Evolutionary conservation across 148 eudicot genomes (phyloP).

Genomic region (Tetragonia tetragonoides): DNA sequence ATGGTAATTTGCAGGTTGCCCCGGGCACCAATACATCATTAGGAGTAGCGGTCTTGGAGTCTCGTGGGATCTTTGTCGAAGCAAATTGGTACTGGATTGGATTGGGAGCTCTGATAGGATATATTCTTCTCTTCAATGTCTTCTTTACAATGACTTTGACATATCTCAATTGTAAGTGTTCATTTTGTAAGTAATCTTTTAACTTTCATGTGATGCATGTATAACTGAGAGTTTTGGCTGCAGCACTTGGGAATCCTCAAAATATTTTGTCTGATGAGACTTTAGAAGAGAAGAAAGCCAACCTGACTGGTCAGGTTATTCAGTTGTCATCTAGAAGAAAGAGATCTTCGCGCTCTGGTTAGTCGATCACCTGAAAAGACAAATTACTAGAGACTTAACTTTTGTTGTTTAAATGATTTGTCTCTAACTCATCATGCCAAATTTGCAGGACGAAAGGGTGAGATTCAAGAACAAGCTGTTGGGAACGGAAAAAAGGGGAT

Average conservation of each 20-base stretch:
- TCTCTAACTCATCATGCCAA: neutral
- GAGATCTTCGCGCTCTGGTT: constrained; percentile 36
- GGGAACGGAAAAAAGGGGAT: constrained; percentile 42
- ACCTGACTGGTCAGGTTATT: constrained; percentile 33
- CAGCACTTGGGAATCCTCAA: constrained; percentile 72
- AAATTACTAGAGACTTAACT: no score
- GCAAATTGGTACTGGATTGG: constrained; percentile 75
- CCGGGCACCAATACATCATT: constrained; percentile 22
- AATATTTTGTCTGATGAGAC: constrained; percentile 53
- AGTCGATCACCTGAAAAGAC: neutral
- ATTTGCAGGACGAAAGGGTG: constrained; percentile 39
- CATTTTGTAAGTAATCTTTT: neutral
- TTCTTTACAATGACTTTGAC: constrained; percentile 43
- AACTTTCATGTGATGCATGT: neutral
- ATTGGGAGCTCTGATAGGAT: constrained; percentile 53
- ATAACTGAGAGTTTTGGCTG: constrained; percentile 1
- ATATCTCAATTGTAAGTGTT: constrained; percentile 52
- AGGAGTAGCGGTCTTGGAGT: constrained; percentile 38
- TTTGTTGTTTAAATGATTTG: no score
- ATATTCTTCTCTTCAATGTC: constrained; percentile 43
- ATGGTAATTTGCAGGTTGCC: constrained; percentile 26
- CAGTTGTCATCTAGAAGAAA: constrained; percentile 36
- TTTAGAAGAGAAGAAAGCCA: constrained; percentile 39
- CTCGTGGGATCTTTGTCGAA: constrained; percentile 55
- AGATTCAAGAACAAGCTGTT: constrained; percentile 30